Conservation (phyloP, 2,329 filamentous ascomycete genomes). For the Fusarium austroafricanum region DNA sequence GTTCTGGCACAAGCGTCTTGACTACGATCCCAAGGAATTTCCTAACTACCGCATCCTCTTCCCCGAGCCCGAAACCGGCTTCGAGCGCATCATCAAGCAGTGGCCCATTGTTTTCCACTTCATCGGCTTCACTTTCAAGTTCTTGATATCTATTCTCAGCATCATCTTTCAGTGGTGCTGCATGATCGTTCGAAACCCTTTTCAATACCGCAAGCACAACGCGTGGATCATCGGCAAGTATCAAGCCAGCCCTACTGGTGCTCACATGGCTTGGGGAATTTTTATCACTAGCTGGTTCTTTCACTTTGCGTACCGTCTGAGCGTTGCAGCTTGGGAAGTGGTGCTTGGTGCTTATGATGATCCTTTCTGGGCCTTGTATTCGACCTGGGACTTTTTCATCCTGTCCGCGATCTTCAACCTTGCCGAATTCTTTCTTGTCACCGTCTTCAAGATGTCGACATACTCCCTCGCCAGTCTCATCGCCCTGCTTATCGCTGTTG, state of each 20-base stretch:
- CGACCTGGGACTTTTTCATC: conserved; percentile 2
- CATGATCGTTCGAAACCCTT: conserved; percentile 15
- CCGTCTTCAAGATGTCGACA: conserved; percentile 10
- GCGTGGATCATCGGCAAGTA: conserved; percentile 27
- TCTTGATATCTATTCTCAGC: conserved; percentile 15
- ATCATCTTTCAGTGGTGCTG: conserved; percentile 16
- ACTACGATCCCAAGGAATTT: conserved; percentile 34
- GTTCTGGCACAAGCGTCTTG: conserved; percentile 10
- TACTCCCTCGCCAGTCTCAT: conserved; percentile 4
- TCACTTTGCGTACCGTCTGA: not conserved
- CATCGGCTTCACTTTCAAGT: not conserved
- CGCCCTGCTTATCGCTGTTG: not conserved
- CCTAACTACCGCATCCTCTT: conserved; percentile 27
- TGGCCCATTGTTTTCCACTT: conserved; percentile 2
- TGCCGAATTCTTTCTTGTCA: not conserved
- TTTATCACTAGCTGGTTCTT: conserved; percentile 29
- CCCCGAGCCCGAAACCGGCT: conserved; percentile 6
- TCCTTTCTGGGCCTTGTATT: conserved; percentile 2
- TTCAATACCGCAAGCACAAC: conserved; percentile 9
- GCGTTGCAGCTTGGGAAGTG: not conserved
- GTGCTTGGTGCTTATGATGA: conserved; percentile 1
- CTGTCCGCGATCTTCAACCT: conserved; percentile 6
- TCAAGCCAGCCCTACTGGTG: conserved; percentile 5
- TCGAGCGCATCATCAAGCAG: conserved; percentile 12
- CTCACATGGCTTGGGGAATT: conserved; percentile 13